Percentiles rank a stretch among this genome's conserved stretches.
Conservation (phyloP, 441 rosid genomes). For the Flueggea neowawraea region DNA sequence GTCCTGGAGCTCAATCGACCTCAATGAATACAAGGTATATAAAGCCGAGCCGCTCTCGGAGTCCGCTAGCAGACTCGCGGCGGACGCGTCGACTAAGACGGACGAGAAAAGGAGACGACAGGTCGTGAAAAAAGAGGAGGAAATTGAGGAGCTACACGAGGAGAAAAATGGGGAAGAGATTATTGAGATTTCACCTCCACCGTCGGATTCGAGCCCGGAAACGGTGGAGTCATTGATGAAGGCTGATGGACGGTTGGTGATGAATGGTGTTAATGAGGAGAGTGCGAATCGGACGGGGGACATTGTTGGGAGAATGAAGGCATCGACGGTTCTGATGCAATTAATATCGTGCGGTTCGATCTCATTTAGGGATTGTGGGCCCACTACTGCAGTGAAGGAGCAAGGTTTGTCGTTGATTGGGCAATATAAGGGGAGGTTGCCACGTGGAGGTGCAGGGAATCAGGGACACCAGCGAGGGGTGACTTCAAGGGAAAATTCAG, state of each 20-base stretch:
- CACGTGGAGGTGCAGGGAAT: slow-evolving; percentile 43
- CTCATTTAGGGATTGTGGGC: slow-evolving; percentile 78
- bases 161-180: slow-evolving; percentile 58
- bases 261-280: slow-evolving; percentile 29
- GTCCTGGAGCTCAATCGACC: slow-evolving; percentile 47
- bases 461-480: slow-evolving; percentile 10
- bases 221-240: slow-evolving; percentile 82
- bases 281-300: slow-evolving; percentile 40
- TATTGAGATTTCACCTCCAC: slow-evolving; percentile 88
- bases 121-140: slow-evolving; percentile 27
- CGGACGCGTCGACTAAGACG: slow-evolving; percentile 91
- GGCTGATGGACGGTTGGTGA: slow-evolving; percentile 64
- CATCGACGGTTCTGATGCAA: slow-evolving; percentile 88
- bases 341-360: slow-evolving; percentile 87
- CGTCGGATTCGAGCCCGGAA: slow-evolving; percentile 95
- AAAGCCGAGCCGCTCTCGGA: slow-evolving; percentile 56
- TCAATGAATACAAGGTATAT: slow-evolving; percentile 80
- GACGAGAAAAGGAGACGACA: slow-evolving; percentile 55
- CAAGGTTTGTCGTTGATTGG: slow-evolving; percentile 62
- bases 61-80: slow-evolving; percentile 52
- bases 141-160: slow-evolving; percentile 23
- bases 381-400: slow-evolving; percentile 48
- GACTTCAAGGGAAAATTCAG: slow-evolving; percentile 33
- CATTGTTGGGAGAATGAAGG: slow-evolving; percentile 56
- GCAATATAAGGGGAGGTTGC: slow-evolving; percentile 40